Percentiles rank a stretch among this genome's conserved stretches.
phyloP scores from a whole-genome alignment of 1,284 basidiomycete species.

The Termitomyces sp. region DNA sequence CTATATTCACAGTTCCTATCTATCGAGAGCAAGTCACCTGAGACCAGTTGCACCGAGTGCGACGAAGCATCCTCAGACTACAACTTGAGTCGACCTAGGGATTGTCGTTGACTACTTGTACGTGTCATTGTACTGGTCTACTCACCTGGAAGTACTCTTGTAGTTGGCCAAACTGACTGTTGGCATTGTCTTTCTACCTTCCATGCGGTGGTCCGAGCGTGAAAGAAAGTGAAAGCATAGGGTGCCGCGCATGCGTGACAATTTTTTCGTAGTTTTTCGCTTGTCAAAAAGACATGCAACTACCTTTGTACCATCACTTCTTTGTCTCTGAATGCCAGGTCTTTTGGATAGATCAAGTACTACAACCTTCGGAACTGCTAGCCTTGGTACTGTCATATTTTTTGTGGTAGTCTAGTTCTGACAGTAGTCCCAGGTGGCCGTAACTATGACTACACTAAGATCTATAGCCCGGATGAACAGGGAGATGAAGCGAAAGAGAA shows the following conservation, averaged over 20 bases:
- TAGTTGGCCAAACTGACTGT: conserved; percentile 73
- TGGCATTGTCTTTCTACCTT: conserved; percentile 87
- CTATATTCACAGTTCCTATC: conserved; percentile 87
- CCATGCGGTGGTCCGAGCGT: conserved; percentile 86
- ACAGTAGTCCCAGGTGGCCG: neutral
- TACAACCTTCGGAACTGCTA: too few species aligned
- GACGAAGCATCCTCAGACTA: conserved; percentile 59
- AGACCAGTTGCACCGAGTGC: conserved; percentile 97
- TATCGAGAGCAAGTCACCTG: conserved; percentile 93
- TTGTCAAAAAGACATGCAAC: too few species aligned
- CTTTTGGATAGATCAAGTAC: neutral
- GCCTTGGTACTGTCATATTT: neutral
- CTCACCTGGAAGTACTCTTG: conserved; percentile 36
- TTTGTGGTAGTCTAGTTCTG: neutral
- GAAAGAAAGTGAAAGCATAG: conserved; percentile 21
- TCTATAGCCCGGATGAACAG: neutral
- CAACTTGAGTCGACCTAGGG: conserved; percentile 78
- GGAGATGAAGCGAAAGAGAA: conserved; percentile 1
- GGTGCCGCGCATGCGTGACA: conserved; percentile 6
- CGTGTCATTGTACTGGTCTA: neutral
- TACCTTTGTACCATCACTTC: neutral
- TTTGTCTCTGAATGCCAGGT: neutral
- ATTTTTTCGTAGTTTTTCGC: neutral
- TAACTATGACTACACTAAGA: neutral
- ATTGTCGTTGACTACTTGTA: neutral